Evolutionary conservation across 441 rosid genomes (phyloP), one percentile per base, ranked within the genome.

Genomic region (Euphorbia celastroides): DNA sequence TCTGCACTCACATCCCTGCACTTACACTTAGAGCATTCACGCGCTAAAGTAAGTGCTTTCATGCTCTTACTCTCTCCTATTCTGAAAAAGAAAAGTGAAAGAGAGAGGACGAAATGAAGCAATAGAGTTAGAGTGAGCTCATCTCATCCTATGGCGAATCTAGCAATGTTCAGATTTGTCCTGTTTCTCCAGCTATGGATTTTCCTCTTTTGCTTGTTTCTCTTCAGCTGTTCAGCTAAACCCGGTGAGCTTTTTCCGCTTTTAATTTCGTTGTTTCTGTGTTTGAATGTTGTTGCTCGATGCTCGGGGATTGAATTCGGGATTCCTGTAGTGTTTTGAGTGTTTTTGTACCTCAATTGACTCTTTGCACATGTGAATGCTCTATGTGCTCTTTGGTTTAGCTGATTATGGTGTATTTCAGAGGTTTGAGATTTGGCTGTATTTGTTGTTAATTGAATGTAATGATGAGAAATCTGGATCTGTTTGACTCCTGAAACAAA

Each of bases 231-330:
- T 52, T 73, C 76, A 1, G 94, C 90, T 74, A 84, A 82, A 25
- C 80, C 66, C 56, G 83, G 96, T 92, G 75, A 78, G 86, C 69
- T 73, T 62, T 70, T 77, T 71, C 70, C 62, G 22, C 27, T 72
- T 57, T 17, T 62, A 13, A 60, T 36, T 56, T 16, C 50, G 22
- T 4, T 38, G n/a, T 31, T 63, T 14, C 16, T 36, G 16, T 28
- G 16, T 66, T 60, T 17, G 38, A 28, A 61, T 64, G 46, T 60
- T 61, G 23, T 7, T 11, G 44, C 10, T 38, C 34, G 30, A 70
- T 73, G 17, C 22, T 54, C 57, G 5, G 26, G 17, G 34, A 22
- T 64, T 70, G 42, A 34, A 50, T 64, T 66, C 32, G 60, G 25
- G 57, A 46, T 48, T 63, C 17, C 11, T 70, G 12, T 26, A n/a